These are phyloP conservation scores for Wallacemonas sp. DNA, from an alignment of 208 protist species.

Conservation along the genomic window DNA sequence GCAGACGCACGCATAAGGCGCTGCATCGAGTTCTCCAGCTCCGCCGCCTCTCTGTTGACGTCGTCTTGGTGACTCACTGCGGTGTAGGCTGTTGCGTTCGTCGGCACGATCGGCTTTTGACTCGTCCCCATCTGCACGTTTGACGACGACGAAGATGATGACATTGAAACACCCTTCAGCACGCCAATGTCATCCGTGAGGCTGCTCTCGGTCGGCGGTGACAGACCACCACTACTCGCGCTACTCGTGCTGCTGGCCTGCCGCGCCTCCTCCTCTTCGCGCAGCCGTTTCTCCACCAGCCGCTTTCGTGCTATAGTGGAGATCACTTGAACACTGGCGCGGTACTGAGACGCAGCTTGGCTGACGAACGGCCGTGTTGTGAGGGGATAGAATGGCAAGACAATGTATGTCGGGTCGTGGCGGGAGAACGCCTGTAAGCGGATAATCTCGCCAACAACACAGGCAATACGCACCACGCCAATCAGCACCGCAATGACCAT, in stretches of 20 bases:
- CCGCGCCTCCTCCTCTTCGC: slow-evolving; percentile 2
- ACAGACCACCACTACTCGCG: neutral
- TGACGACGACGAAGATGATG: neutral
- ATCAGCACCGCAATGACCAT: slow-evolving; percentile 29
- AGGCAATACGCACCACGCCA: slow-evolving; percentile 15
- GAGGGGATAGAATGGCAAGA: slow-evolving; percentile 50
- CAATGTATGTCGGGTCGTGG: slow-evolving; percentile 34
- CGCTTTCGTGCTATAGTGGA: slow-evolving; percentile 6
- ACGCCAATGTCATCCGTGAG: neutral
- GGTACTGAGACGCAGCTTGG: slow-evolving; percentile 37
- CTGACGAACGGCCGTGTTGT: slow-evolving; percentile 45
- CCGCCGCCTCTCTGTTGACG: no score
- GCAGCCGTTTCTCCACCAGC: slow-evolving; percentile 4
- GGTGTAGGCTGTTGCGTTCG: no score
- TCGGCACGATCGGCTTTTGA: no score
- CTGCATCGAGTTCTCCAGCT: slow-evolving; percentile 2
- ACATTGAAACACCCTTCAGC: neutral
- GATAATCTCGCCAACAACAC: slow-evolving; percentile 23
- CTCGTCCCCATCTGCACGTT: no score
- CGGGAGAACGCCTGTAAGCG: slow-evolving; percentile 21
- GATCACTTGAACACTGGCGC: slow-evolving; percentile 7
- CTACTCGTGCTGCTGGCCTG: neutral
- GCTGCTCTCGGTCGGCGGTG: no score
- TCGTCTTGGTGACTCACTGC: no score
- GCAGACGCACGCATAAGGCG: neutral